These are phyloP conservation scores for Exsudoporus floridanus DNA, from an alignment of 1,284 basidiomycete species.

Conservation along the genomic window DNA sequence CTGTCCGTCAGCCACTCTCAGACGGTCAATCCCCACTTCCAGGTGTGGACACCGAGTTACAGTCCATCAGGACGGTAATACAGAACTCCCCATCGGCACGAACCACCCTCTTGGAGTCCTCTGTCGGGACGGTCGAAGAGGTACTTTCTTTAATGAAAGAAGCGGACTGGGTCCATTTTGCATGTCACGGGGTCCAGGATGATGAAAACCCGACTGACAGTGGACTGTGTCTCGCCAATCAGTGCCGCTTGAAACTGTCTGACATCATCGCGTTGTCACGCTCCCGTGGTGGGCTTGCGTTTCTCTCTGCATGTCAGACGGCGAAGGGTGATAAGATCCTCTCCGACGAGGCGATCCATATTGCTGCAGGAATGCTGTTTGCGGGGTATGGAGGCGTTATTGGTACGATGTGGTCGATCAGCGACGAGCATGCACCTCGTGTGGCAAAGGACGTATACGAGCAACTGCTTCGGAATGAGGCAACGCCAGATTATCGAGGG, in stretches of 20 bases:
- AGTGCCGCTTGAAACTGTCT: background rate
- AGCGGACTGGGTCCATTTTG: background rate
- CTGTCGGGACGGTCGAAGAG: background rate
- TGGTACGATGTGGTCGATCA: background rate
- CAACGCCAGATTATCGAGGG: too few species aligned
- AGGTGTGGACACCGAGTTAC: background rate
- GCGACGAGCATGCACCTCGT: background rate
- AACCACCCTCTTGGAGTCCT: too few species aligned
- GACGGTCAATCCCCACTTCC: background rate
- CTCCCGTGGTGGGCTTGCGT: background rate
- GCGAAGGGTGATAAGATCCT: background rate
- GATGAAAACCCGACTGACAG: background rate
- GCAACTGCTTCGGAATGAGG: background rate
- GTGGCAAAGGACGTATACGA: background rate
- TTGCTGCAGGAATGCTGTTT: background rate
- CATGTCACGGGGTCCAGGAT: background rate
- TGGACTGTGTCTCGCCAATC: background rate
- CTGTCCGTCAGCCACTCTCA: background rate
- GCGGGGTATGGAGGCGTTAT: background rate
- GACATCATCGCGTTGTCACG: background rate
- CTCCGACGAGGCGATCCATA: background rate
- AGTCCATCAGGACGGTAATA: background rate
- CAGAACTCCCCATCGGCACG: background rate
- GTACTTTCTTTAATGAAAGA: background rate
- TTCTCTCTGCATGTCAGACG: background rate